These are phyloP conservation scores for Colletotrichum tabaci DNA, from an alignment of 2,329 filamentous ascomycete species.

Conservation along the genomic window DNA sequence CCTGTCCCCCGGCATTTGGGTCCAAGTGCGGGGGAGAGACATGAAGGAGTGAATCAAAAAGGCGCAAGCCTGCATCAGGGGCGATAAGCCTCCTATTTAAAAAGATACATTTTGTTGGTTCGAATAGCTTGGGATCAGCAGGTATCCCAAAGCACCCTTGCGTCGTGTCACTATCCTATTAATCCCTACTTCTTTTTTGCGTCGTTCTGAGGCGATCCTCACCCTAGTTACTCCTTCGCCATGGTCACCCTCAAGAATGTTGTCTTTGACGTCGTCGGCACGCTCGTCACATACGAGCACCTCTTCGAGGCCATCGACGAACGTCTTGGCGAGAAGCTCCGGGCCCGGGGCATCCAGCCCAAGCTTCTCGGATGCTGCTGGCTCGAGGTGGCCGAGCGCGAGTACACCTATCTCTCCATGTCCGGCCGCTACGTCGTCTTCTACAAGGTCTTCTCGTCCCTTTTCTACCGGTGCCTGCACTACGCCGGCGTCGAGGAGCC, in stretches of 20 bases:
- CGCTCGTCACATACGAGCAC: conserved; percentile 62
- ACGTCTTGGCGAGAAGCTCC: conserved; percentile 59
- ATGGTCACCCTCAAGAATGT: conserved; percentile 55
- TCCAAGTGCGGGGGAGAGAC: conserved; percentile 23
- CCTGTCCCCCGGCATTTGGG: background rate
- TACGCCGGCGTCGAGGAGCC: conserved; percentile 61
- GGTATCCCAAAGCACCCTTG: background rate
- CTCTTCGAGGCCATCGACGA: conserved; percentile 58
- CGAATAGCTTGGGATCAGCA: background rate
- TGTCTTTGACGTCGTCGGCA: conserved; percentile 68
- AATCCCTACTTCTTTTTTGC: background rate
- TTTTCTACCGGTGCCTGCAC: conserved; percentile 65
- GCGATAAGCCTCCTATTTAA: conserved; percentile 27
- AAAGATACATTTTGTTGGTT: background rate
- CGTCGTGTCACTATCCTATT: background rate
- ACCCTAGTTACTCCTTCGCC: background rate
- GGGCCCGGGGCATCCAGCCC: conserved; percentile 55
- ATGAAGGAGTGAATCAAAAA: background rate
- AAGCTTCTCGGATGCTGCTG: conserved; percentile 63
- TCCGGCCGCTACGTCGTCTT: conserved; percentile 60
- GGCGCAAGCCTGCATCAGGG: background rate
- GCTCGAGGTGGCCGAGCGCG: conserved; percentile 63
- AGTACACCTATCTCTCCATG: conserved; percentile 65
- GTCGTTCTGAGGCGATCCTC: background rate
- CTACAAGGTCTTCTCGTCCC: conserved; percentile 56